phyloP scores from a whole-genome alignment of 148 eudicot genomes.

The Gaultheria prostrata region DNA sequence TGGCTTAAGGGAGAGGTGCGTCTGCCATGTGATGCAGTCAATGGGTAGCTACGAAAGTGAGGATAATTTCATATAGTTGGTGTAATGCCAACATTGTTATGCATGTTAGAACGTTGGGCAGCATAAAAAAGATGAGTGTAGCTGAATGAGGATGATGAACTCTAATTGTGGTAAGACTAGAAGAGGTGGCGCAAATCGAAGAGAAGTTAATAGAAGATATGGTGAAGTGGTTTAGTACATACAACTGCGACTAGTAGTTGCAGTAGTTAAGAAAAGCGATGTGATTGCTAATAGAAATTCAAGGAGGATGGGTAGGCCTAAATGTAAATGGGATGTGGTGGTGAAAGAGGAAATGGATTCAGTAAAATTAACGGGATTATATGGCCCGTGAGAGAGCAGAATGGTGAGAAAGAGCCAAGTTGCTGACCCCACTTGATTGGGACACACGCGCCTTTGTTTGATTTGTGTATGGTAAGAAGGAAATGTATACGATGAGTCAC shows the following conservation, averaged over 20 bases:
- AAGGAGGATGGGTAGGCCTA: neutral
- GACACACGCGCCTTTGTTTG: neutral
- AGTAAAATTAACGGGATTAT: neutral
- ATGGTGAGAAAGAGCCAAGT: neutral
- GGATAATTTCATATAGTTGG: neutral
- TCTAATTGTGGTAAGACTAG: neutral
- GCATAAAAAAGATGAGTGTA: neutral
- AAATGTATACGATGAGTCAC: neutral
- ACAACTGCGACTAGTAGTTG: neutral
- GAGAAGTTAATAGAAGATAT: neutral
- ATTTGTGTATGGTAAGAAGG: neutral
- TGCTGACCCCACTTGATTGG: neutral
- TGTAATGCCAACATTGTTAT: neutral
- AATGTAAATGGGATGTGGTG: neutral
- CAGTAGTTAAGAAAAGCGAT: neutral
- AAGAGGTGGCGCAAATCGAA: neutral
- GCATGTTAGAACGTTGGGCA: neutral
- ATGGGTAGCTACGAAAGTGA: neutral
- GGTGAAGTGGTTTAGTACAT: neutral
- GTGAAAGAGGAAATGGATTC: neutral
- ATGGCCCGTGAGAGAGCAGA: neutral
- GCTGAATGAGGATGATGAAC: neutral
- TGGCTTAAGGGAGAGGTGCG: neutral
- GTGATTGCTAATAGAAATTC: neutral
- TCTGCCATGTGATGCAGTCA: neutral